A percentile compares a stretch with the other conserved stretches of the same genome.
phyloP scores from a whole-genome alignment of 371 early-diverging fungal species.

The Syncephalastrum sp. region DNA sequence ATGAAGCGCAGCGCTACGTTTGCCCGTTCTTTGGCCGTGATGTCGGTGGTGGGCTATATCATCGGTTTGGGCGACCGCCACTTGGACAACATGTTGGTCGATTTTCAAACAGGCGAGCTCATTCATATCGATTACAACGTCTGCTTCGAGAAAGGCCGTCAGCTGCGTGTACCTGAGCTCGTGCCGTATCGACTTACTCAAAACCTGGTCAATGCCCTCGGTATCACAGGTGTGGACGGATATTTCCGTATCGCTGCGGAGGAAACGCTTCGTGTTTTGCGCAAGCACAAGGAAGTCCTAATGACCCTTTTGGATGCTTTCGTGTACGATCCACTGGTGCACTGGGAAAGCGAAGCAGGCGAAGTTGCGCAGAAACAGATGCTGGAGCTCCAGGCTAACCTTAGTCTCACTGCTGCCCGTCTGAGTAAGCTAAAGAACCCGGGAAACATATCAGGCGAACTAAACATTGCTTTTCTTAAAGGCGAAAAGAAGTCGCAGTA shows the following conservation, averaged over 20 bases:
- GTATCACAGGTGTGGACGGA: conserved; percentile 82
- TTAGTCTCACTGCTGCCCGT: conserved; percentile 35
- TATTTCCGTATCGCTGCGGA: conserved; percentile 75
- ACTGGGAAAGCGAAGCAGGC: conserved; percentile 53
- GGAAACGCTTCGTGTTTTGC: conserved; percentile 72
- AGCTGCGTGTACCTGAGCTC: conserved; percentile 89
- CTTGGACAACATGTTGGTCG: conserved; percentile 95
- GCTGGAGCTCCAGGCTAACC: conserved; percentile 39
- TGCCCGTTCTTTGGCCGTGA: conserved; percentile 88
- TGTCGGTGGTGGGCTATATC: conserved; percentile 94
- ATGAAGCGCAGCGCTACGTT: conserved; percentile 72
- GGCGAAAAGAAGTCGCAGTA: conserved; percentile 27
- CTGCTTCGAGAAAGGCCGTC: conserved; percentile 93
- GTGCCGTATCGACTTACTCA: conserved; percentile 97
- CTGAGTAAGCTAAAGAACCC: conserved; percentile 19
- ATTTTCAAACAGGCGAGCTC: conserved; percentile 80
- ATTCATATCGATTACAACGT: conserved; percentile 99
- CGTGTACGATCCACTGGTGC: conserved; percentile 90
- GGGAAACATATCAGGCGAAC: neutral
- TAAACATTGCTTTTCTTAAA: neutral
- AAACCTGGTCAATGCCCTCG: conserved; percentile 77
- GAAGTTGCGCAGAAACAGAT: conserved; percentile 36
- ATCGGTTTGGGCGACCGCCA: conserved; percentile 99
- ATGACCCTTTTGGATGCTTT: conserved; percentile 89
- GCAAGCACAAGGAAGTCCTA: conserved; percentile 77